A percentile compares a stretch with the other conserved stretches of the same genome.
phyloP scores from a whole-genome alignment of 495 filamentous ascomycete genomes.

The Neurospora tetrasperma region DNA sequence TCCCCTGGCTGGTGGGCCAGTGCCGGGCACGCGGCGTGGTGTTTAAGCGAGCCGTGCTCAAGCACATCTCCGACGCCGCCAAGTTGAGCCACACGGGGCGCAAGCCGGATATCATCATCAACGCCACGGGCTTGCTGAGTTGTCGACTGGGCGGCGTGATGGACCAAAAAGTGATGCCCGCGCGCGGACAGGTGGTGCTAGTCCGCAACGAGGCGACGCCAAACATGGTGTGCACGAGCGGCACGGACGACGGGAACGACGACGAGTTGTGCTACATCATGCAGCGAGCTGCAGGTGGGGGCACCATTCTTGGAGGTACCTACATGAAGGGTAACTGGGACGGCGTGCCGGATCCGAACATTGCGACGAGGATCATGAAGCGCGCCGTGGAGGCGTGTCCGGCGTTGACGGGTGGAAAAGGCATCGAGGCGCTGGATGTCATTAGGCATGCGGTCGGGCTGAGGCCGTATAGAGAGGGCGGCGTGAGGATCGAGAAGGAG shows the following conservation, averaged over 20 bases:
- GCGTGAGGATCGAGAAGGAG: slow-evolving; percentile 78
- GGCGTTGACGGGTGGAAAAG: slow-evolving; percentile 62
- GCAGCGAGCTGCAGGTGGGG: slow-evolving; percentile 69
- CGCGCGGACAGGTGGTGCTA: slow-evolving; percentile 77
- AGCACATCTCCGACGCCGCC: slow-evolving; percentile 65
- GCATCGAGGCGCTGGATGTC: slow-evolving; percentile 69
- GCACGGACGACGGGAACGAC: slow-evolving; percentile 61
- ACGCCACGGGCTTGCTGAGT: slow-evolving; percentile 66
- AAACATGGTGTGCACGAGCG: slow-evolving; percentile 59
- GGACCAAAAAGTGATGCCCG: slow-evolving; percentile 65
- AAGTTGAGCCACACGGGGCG: slow-evolving; percentile 50
- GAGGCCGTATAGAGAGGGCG: slow-evolving; percentile 63
- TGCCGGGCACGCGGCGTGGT: slow-evolving; percentile 60
- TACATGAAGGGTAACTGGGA: slow-evolving; percentile 83
- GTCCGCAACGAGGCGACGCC: slow-evolving; percentile 73
- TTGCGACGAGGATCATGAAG: slow-evolving; percentile 83
- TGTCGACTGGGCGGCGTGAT: slow-evolving; percentile 74
- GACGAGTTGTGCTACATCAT: slow-evolving; percentile 86
- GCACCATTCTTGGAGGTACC: slow-evolving; percentile 77
- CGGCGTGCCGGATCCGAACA: slow-evolving; percentile 64
- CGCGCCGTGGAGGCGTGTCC: slow-evolving; percentile 64
- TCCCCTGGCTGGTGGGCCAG: slow-evolving; percentile 71
- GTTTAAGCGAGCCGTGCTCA: slow-evolving; percentile 47
- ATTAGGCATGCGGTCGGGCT: slow-evolving; percentile 84
- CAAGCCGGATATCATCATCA: slow-evolving; percentile 64